Evolutionary conservation across 169 alveolate genomes (phyloP).

Genomic region (Cardiosporidium cionae): DNA sequence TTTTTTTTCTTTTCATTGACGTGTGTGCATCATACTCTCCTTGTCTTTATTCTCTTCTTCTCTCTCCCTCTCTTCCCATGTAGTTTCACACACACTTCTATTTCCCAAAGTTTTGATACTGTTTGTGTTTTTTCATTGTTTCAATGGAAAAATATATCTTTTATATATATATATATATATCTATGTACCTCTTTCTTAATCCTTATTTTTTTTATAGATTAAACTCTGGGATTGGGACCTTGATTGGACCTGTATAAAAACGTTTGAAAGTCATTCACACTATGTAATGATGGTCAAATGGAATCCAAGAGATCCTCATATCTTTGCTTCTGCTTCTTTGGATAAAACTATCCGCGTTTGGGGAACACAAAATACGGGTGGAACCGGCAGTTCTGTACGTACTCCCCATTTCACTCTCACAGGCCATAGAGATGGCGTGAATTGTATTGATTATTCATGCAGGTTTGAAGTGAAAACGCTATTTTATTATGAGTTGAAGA

Average conservation of each 20-base stretch:
- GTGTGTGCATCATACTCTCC: too few species aligned
- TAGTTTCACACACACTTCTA: too few species aligned
- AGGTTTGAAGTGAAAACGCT: too few species aligned
- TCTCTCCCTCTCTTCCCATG: background rate
- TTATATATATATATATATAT: background rate
- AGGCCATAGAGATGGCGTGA: slow-evolving; percentile 97
- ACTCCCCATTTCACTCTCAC: slow-evolving; percentile 86
- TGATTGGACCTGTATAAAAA: slow-evolving; percentile 78
- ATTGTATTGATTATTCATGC: slow-evolving; percentile 82
- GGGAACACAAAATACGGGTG: background rate
- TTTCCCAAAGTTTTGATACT: background rate
- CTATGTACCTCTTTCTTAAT: background rate
- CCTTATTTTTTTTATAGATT: slow-evolving; percentile 35
- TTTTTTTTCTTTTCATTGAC: too few species aligned
- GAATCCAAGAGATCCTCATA: slow-evolving; percentile 92
- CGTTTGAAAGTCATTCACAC: slow-evolving; percentile 93
- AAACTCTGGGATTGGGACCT: slow-evolving; percentile 94
- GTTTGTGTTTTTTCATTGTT: background rate
- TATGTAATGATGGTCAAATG: slow-evolving; percentile 94
- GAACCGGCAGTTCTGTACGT: slow-evolving; percentile 46
- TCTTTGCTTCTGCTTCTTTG: slow-evolving; percentile 73
- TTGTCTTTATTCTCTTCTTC: background rate
- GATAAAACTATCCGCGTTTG: background rate
- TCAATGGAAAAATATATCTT: background rate
- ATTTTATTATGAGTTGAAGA: too few species aligned